Evolutionary conservation across 768 basidiomycete species (phyloP).

Genomic region (Porpolomopsis calyptriformis): DNA sequence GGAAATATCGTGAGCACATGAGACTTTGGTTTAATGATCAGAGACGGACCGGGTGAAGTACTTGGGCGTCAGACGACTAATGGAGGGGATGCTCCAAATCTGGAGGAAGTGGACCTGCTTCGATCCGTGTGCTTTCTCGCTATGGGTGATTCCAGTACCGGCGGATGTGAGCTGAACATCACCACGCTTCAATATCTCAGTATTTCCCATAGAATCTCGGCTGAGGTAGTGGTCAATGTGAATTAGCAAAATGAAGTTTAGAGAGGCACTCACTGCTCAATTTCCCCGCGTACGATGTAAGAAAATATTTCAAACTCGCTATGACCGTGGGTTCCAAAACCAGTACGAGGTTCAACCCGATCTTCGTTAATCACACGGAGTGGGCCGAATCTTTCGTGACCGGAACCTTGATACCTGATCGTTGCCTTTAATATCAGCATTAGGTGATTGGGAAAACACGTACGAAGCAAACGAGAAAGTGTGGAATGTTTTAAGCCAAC

Average conservation of each 20-base stretch:
- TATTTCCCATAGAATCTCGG: constrained; percentile 86
- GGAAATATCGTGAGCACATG: not conserved
- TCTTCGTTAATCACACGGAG: constrained; percentile 92
- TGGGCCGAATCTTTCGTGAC: constrained; percentile 53
- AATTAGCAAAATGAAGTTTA: not conserved
- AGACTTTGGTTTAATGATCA: not conserved
- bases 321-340: constrained; percentile 81
- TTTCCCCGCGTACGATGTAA: constrained; percentile 67
- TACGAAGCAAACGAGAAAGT: constrained; percentile 70
- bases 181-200: constrained; percentile 80
- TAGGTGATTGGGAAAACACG: constrained; percentile 19
- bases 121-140: constrained; percentile 38
- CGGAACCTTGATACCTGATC: constrained; percentile 47
- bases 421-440: not conserved
- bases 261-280: constrained; percentile 58
- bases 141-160: constrained; percentile 86
- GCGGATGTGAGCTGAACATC: constrained; percentile 87
- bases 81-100: constrained; percentile 39
- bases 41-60: constrained; percentile 62
- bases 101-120: constrained; percentile 42
- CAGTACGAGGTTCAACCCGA: constrained; percentile 61
- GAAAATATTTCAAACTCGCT: constrained; percentile 87
- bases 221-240: constrained; percentile 26
- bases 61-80: constrained; percentile 46
- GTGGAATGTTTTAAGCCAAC: constrained; percentile 82